phyloP scores from a whole-genome alignment of 1,284 basidiomycete species.

The Ceratobasidium theobromae region DNA sequence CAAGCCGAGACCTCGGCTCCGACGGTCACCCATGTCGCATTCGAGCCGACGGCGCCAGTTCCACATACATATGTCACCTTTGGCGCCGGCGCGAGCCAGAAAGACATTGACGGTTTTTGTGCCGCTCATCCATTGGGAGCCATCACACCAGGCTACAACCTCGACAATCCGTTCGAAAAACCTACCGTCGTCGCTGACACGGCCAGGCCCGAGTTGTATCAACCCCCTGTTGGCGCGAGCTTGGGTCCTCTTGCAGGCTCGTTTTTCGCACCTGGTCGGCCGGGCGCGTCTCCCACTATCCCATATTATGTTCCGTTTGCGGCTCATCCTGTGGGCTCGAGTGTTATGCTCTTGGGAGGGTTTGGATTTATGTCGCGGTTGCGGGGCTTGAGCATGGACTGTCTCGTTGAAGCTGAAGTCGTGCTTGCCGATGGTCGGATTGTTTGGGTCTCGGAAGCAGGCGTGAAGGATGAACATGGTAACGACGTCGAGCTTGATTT shows the following conservation, averaged over 20 bases:
- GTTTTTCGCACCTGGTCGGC: conserved; percentile 15
- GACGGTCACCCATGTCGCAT: conserved; percentile 14
- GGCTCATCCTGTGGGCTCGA: conserved; percentile 56
- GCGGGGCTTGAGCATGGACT: conserved; percentile 82
- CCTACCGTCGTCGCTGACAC: conserved; percentile 13
- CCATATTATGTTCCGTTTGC: conserved; percentile 80
- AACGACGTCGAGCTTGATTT: background rate
- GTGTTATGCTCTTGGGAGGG: conserved; percentile 82
- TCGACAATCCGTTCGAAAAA: background rate
- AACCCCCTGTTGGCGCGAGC: background rate
- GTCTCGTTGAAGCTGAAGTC: conserved; percentile 82
- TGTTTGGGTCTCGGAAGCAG: conserved; percentile 45
- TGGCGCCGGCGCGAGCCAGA: conserved; percentile 78
- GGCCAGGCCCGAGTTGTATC: conserved; percentile 11
- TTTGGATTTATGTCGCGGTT: conserved; percentile 86
- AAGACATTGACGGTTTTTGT: conserved; percentile 77
- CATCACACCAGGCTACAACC: conserved; percentile 41
- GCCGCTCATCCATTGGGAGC: conserved; percentile 68
- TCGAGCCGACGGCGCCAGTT: conserved; percentile 49
- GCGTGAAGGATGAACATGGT: conserved; percentile 15
- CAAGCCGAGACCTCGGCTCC: background rate
- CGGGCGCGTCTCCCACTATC: conserved; percentile 53
- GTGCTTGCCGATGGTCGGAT: conserved; percentile 79
- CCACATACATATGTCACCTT: conserved; percentile 76
- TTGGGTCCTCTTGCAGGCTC: conserved; percentile 1